phyloP scores from a whole-genome alignment of 2,329 filamentous ascomycete genomes.

The Ophiocordyceps sinensis region DNA sequence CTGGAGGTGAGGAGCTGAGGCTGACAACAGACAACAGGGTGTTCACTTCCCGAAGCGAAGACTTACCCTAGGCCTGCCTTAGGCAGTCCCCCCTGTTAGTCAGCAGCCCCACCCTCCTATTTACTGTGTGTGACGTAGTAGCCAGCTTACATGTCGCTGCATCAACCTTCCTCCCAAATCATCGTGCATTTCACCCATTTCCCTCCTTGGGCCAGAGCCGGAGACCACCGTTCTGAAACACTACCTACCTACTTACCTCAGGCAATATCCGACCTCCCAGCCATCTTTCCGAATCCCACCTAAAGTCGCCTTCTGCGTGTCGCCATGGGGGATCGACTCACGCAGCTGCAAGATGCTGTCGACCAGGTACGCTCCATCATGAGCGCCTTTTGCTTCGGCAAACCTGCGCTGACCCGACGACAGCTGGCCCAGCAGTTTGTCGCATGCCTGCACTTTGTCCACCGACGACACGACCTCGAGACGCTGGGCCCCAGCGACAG shows the following conservation, averaged over 20 bases:
- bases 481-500: slow-evolving; percentile 42
- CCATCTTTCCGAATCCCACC: not conserved
- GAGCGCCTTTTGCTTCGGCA: not conserved
- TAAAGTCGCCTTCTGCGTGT: not conserved
- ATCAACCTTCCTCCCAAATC: too few species aligned
- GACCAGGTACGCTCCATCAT: slow-evolving; percentile 47
- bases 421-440: slow-evolving; percentile 57
- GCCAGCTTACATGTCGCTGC: too few species aligned
- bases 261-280: too few species aligned
- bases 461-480: slow-evolving; percentile 53
- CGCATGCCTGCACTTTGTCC: slow-evolving; percentile 50
- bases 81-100: too few species aligned
- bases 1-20: not conserved
- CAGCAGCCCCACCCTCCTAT: too few species aligned
- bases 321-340: slow-evolving; percentile 60
- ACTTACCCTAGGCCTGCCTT: too few species aligned
- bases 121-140: too few species aligned
- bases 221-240: too few species aligned
- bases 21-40: slow-evolving; percentile 17
- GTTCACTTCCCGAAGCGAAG: slow-evolving; percentile 22
- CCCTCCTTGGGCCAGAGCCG: too few species aligned
- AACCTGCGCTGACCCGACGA: not conserved
- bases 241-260: too few species aligned
- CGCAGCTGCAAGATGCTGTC: slow-evolving; percentile 72
- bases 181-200: too few species aligned